Conservation (phyloP, 1,284 basidiomycete genomes). For the Marasmius fiardii region DNA sequence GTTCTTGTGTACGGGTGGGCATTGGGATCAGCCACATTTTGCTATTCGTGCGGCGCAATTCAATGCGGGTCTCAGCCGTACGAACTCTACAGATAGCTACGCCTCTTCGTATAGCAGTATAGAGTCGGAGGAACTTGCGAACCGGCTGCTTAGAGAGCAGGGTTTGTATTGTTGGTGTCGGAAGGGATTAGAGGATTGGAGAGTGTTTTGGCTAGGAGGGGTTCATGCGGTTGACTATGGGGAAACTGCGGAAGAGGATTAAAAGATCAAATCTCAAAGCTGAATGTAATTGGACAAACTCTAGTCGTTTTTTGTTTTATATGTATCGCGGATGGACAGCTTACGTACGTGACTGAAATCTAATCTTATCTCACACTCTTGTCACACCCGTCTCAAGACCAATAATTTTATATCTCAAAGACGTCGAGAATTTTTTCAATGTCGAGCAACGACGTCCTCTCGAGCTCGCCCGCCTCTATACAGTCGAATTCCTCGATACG, state of each 20-base stretch:
- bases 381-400: too few species aligned
- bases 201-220: slow-evolving; percentile 78
- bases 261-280: neutral
- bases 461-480: slow-evolving; percentile 43
- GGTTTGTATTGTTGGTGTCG: slow-evolving; percentile 74
- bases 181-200: slow-evolving; percentile 67
- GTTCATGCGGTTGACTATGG: slow-evolving; percentile 30
- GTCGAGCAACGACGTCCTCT: slow-evolving; percentile 18
- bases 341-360: neutral
- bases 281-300: too few species aligned
- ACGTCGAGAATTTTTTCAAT: neutral
- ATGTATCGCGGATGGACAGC: neutral
- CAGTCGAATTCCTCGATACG: slow-evolving; percentile 34
- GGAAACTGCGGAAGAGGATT: slow-evolving; percentile 9
- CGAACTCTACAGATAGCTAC: slow-evolving; percentile 39
- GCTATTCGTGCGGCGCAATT: slow-evolving; percentile 23
- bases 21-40: slow-evolving; percentile 57
- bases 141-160: slow-evolving; percentile 45
- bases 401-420: too few species aligned
- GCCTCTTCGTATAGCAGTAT: slow-evolving; percentile 42
- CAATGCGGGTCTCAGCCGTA: slow-evolving; percentile 32
- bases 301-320: too few species aligned
- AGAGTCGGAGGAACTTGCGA: slow-evolving; percentile 47
- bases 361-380: neutral
- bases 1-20: slow-evolving; percentile 61